Evolutionary conservation across 2,329 filamentous ascomycete species (phyloP).

Genomic region (Arthrocladium fulminans): DNA sequence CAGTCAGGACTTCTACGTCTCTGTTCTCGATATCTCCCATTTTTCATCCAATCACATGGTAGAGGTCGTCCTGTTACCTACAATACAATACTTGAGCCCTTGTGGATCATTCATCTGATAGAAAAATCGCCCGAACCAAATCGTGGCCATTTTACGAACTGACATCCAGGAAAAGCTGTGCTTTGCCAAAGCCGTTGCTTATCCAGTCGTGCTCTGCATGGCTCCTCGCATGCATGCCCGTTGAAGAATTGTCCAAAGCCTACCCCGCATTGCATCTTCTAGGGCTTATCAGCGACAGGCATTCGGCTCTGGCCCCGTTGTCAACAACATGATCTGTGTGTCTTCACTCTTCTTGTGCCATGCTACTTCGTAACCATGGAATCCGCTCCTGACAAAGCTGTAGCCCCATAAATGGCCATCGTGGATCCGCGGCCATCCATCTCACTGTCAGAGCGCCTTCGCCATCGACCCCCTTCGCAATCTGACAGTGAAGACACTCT

Average conservation of each 20-base stretch:
- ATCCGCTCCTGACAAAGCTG: neutral
- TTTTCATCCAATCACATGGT: neutral
- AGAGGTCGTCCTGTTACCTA: neutral
- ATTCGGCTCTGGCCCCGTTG: neutral
- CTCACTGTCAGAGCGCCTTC: constrained; percentile 1
- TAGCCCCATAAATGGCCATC: constrained; percentile 1
- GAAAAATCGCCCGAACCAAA: neutral
- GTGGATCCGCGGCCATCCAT: neutral
- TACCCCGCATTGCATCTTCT: constrained; percentile 2
- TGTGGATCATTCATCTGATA: neutral
- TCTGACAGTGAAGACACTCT: neutral
- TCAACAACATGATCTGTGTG: neutral
- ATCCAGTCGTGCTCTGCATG: neutral
- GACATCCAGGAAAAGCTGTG: neutral
- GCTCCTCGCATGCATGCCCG: constrained; percentile 1
- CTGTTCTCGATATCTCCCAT: neutral
- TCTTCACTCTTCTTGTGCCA: neutral
- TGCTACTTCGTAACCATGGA: neutral
- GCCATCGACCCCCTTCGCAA: neutral
- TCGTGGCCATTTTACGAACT: neutral
- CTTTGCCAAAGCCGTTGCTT: neutral
- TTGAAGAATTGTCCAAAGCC: neutral
- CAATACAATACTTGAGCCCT: neutral
- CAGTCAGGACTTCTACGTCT: neutral
- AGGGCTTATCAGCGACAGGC: constrained; percentile 1